Conservation (phyloP, 2,329 filamentous ascomycete species). For the Scytalidium sp. region DNA sequence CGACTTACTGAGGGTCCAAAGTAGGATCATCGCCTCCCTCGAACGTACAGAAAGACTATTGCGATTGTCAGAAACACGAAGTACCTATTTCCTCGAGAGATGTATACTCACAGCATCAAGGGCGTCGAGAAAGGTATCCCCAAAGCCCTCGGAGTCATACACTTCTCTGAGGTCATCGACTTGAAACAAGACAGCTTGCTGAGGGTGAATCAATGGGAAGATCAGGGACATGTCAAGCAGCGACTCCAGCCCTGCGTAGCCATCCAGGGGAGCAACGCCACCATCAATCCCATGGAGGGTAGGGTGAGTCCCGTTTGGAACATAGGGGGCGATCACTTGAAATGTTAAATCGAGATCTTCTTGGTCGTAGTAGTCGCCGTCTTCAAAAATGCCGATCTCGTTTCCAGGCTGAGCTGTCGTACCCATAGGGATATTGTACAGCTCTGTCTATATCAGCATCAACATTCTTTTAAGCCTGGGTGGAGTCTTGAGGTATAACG, state of each 20-base stretch:
- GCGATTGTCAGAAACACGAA: background rate
- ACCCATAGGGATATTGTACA: conserved; percentile 41
- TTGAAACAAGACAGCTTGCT: conserved; percentile 40
- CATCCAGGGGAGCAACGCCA: conserved; percentile 28
- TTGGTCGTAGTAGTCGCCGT: conserved; percentile 40
- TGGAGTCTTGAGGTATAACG: conserved; percentile 26
- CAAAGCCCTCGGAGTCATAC: conserved; percentile 32
- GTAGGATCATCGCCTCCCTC: conserved; percentile 42
- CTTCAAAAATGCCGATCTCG: conserved; percentile 42
- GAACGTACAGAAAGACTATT: conserved; percentile 39
- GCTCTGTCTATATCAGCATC: conserved; percentile 11
- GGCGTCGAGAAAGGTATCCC: conserved; percentile 44
- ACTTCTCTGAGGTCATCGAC: conserved; percentile 33
- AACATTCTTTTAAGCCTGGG: background rate
- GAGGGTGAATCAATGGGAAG: conserved; percentile 42
- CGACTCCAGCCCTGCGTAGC: conserved; percentile 31
- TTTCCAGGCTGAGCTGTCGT: conserved; percentile 34
- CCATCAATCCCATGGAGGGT: conserved; percentile 35
- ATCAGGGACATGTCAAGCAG: conserved; percentile 30
- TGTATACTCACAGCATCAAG: conserved; percentile 29
- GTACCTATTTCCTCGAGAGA: background rate
- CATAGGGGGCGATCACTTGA: conserved; percentile 15
- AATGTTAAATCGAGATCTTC: conserved; percentile 39
- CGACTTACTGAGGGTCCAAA: conserved; percentile 45
- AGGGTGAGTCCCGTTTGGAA: conserved; percentile 37